Conservation (phyloP, 1,284 basidiomycete species). For the Fistulina hepatica region DNA sequence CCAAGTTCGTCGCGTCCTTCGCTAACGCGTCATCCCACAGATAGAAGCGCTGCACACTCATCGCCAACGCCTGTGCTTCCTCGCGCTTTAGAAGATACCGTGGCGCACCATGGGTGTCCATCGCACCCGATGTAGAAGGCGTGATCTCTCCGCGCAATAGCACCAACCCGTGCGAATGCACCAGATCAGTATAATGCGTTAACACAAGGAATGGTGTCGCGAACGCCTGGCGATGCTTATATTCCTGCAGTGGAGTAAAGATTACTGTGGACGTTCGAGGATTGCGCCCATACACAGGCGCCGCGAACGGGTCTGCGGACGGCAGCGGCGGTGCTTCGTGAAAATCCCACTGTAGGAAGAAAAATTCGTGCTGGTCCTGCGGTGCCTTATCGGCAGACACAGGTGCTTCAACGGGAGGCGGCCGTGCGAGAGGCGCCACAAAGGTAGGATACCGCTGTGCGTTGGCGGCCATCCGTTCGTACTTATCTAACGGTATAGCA, state of each 20-base stretch:
- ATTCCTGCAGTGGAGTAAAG: constrained; percentile 92
- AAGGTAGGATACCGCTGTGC: constrained; percentile 52
- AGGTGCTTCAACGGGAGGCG: constrained; percentile 7
- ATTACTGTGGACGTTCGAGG: constrained; percentile 61
- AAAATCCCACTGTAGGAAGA: constrained; percentile 79
- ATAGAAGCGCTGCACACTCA: constrained; percentile 79
- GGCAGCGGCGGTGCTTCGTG: constrained; percentile 56
- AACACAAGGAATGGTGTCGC: constrained; percentile 87
- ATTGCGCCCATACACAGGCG: constrained; percentile 25
- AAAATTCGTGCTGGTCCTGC: constrained; percentile 70
- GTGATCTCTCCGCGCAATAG: constrained; percentile 91
- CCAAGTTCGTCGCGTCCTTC: constrained; percentile 33
- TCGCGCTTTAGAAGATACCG: constrained; percentile 61
- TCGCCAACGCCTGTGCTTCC: constrained; percentile 72
- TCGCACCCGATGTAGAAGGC: constrained; percentile 36
- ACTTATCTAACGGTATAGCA: constrained; percentile 61
- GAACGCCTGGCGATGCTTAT: constrained; percentile 79
- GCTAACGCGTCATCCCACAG: constrained; percentile 44
- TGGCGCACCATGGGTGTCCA: constrained; percentile 20
- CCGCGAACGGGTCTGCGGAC: constrained; percentile 27
- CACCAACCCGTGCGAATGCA: constrained; percentile 70
- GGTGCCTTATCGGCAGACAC: constrained; percentile 22
- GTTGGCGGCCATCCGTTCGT: constrained; percentile 54
- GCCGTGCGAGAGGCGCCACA: not conserved
- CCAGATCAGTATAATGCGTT: constrained; percentile 88